phyloP scores from a whole-genome alignment of 2,329 filamentous ascomycete genomes.

The Fusarium bactridioides region DNA sequence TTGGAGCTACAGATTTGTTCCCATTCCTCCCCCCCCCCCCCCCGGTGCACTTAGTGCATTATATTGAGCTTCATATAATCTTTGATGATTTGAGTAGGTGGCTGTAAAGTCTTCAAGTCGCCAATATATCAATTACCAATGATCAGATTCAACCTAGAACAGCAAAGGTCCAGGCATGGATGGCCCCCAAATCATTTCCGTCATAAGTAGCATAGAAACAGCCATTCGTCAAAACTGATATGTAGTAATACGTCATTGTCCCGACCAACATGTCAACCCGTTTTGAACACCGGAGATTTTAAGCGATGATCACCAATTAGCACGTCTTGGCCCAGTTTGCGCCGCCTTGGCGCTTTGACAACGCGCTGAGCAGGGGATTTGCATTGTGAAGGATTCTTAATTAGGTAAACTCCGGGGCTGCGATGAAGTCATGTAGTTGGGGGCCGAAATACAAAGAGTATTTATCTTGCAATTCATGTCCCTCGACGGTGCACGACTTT shows the following conservation, averaged over 20 bases:
- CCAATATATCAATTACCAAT: too few species aligned
- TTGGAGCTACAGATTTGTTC: too few species aligned
- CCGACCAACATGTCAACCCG: not conserved
- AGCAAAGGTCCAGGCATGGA: too few species aligned
- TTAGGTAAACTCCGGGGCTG: not conserved
- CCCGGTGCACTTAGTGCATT: not conserved
- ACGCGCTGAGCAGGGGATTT: not conserved
- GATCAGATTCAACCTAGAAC: too few species aligned
- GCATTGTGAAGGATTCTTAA: not conserved
- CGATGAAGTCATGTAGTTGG: not conserved
- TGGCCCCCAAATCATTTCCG: not conserved
- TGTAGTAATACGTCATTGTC: not conserved
- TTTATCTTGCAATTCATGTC: too few species aligned
- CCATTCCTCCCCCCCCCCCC: constrained; percentile 32
- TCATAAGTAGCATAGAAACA: not conserved
- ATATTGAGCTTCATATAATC: too few species aligned
- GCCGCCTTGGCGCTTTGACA: not conserved
- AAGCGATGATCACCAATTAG: not conserved
- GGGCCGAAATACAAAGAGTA: not conserved
- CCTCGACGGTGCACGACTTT: not conserved
- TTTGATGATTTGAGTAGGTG: too few species aligned
- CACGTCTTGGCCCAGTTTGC: not conserved
- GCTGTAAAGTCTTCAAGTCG: too few species aligned
- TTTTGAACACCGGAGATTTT: not conserved
- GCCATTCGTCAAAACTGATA: not conserved